Evolutionary conservation across 371 early-diverging fungal species (phyloP).

Genomic region (Rhizopus arrhizus): DNA sequence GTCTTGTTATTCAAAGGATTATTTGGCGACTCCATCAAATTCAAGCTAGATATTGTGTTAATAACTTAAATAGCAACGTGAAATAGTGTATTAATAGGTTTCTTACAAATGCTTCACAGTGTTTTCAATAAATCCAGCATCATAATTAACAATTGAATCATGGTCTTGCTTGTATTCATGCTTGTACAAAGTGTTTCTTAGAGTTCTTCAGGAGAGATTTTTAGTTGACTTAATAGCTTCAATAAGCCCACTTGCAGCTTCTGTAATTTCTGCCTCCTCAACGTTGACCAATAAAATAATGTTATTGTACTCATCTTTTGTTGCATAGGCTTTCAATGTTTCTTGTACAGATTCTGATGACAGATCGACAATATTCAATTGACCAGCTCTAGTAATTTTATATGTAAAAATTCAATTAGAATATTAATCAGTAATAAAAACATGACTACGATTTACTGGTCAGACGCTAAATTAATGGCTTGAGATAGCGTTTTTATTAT

Average conservation of each 20-base stretch:
- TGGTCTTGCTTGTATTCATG: slow-evolving; percentile 13
- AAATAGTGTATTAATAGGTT: slow-evolving; percentile 7
- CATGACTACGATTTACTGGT: no score
- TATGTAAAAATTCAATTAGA: no score
- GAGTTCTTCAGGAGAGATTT: slow-evolving; percentile 10
- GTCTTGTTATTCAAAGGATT: slow-evolving; percentile 5
- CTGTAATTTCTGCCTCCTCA: slow-evolving; percentile 4
- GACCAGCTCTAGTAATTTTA: slow-evolving; percentile 1
- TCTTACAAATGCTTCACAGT: slow-evolving; percentile 10
- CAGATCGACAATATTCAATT: slow-evolving; percentile 9
- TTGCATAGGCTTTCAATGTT: slow-evolving; percentile 3
- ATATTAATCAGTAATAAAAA: no score
- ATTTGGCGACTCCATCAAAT: slow-evolving; percentile 14
- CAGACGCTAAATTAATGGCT: no score
- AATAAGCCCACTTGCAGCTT: slow-evolving; percentile 9
- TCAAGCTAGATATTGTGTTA: slow-evolving; percentile 14
- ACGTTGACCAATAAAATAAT: not conserved
- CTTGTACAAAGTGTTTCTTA: slow-evolving; percentile 8
- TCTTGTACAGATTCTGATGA: slow-evolving; percentile 6
- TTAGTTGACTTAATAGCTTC: slow-evolving; percentile 11
- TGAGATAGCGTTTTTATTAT: no score
- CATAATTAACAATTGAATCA: slow-evolving; percentile 9
- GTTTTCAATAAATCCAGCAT: slow-evolving; percentile 10
- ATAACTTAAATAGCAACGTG: slow-evolving; percentile 3
- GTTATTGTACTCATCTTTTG: slow-evolving; percentile 7